Base-by-base conservation (phyloP, 805 yeast species). In the Tetrapisispora pingtungensis region DNA sequence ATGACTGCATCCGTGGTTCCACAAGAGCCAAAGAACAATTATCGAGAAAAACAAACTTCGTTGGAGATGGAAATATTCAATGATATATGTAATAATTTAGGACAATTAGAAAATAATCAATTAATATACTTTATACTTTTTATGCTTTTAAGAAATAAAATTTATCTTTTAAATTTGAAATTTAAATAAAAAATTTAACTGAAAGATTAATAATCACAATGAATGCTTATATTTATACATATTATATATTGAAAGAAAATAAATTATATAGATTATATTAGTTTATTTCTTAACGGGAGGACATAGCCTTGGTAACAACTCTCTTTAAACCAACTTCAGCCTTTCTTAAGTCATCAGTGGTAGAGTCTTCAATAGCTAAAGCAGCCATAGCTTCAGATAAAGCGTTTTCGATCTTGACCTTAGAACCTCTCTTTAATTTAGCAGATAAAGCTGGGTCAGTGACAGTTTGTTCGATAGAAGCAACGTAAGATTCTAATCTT, bases 291-390 rank as follows among this genome's bases (percentile, higher is more conserved):
- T 83, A 84, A 80, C 96, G 96, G 72, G 96, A 79, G 64, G 96
- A 84, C 88, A 89, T 85, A 72, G 97, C 97, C 80, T 88, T 90
- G 80, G 96, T 90, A 71, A 90, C 97, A 68, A 90, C 96, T 75
- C 98, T 86, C 88, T 93, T 93, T 72, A 93, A 85, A 72, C 88
- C 82, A 71, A 93, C 87, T 81, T 93, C 97, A 68, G 98, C 97
- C 84, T 87, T 93, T 84, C 97, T 86, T 78, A 76, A 81, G 74
- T 89, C 97, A 68, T 93, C 98, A 70, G 96, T 90, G 63, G 94
- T 66, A 51, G 96, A 79, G 61, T 93, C 97, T 78, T 90, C 96
- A 56, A 93, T 76, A 77, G 89, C 96, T 68, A 90, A 84, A 71
- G 97, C 89, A 66, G 95, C 94, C 76, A 90, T 74, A 71, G 97